phyloP scores from a whole-genome alignment of 2,329 filamentous ascomycete species.

The Clathrospora elynae region DNA sequence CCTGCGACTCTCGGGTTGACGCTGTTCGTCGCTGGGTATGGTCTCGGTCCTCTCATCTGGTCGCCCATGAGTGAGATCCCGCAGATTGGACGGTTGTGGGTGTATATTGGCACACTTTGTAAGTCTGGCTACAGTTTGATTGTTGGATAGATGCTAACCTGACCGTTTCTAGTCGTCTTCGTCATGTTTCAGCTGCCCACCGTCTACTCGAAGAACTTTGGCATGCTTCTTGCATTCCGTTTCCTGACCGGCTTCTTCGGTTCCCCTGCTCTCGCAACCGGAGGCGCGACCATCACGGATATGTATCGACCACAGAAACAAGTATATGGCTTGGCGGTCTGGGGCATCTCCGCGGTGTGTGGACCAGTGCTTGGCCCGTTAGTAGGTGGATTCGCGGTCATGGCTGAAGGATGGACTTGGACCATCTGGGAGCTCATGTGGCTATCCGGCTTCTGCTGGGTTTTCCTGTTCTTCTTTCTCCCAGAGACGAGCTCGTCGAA shows the following conservation, averaged over 20 bases:
- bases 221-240: slow-evolving; percentile 57
- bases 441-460: slow-evolving; percentile 48
- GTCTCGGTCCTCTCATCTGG: slow-evolving; percentile 42
- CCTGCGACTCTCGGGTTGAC: slow-evolving; percentile 54
- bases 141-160: background rate
- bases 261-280: slow-evolving; percentile 53
- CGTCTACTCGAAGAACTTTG: slow-evolving; percentile 55
- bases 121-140: background rate
- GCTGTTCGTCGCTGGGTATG: slow-evolving; percentile 39
- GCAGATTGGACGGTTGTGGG: slow-evolving; percentile 52
- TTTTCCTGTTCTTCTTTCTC: slow-evolving; percentile 50
- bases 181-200: slow-evolving; percentile 55
- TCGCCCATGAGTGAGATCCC: slow-evolving; percentile 57
- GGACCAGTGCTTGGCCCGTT: slow-evolving; percentile 53
- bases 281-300: slow-evolving; percentile 54
- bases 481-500: slow-evolving; percentile 50
- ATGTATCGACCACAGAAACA: slow-evolving; percentile 50
- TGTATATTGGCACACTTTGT: slow-evolving; percentile 30
- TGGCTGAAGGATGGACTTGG: slow-evolving; percentile 49
- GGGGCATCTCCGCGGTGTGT: slow-evolving; percentile 50
- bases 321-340: slow-evolving; percentile 49
- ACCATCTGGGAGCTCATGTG: slow-evolving; percentile 52
- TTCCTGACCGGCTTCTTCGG: slow-evolving; percentile 58
- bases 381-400: slow-evolving; percentile 50
- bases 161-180: slow-evolving; percentile 47